Evolutionary conservation across 768 basidiomycete genomes (phyloP).

Genomic region (Tricholoma matsutake): DNA sequence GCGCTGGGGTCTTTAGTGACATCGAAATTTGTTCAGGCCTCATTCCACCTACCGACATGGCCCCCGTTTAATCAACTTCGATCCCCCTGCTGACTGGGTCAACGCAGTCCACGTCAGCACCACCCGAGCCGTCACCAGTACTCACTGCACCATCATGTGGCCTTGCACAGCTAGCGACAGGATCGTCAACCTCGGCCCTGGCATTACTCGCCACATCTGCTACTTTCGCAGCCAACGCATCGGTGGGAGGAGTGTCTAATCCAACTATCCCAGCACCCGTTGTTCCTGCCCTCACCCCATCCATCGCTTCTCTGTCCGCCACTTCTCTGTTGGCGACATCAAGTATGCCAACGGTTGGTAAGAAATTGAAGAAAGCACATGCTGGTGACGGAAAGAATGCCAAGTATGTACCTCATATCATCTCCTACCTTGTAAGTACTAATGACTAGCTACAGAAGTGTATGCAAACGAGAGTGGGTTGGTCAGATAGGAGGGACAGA

Average conservation of each 20-base stretch:
- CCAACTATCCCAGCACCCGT: not conserved
- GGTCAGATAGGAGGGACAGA: not conserved
- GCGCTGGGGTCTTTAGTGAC: not conserved
- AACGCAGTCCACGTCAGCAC: not conserved
- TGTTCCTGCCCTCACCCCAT: not conserved
- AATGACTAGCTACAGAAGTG: slow-evolving; percentile 1
- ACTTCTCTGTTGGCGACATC: not conserved
- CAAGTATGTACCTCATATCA: slow-evolving; percentile 6
- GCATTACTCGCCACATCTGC: not conserved
- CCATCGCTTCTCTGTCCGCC: not conserved
- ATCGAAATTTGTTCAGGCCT: not conserved
- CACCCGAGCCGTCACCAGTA: not conserved
- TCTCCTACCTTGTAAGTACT: not conserved
- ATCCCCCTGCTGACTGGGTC: not conserved
- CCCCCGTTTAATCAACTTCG: not conserved
- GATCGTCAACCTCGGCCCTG: not conserved
- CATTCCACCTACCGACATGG: not conserved
- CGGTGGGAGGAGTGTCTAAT: not conserved
- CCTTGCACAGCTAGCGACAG: not conserved
- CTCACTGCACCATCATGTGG: not conserved
- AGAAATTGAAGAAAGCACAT: slow-evolving; percentile 5
- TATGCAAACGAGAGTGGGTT: slow-evolving; percentile 10
- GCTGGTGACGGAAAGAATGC: slow-evolving; percentile 4
- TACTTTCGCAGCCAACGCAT: not conserved
- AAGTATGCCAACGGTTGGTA: not conserved